Evolutionary conservation across 2,329 filamentous ascomycete species (phyloP).

Genomic region (Xylariomycetidae sp.): DNA sequence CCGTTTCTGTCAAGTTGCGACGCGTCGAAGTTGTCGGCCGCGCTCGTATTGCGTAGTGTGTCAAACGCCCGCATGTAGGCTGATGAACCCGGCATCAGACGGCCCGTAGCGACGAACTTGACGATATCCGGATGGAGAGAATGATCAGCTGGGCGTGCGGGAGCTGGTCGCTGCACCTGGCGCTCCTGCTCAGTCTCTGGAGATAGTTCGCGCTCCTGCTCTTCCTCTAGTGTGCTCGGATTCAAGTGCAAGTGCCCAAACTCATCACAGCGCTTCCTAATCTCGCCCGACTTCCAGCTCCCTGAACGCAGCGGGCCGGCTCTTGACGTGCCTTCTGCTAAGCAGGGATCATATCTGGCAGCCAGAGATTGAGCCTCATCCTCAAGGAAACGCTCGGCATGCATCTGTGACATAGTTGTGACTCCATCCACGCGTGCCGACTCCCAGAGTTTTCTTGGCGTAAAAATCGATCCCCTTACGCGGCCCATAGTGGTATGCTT

Average conservation of each 20-base stretch:
- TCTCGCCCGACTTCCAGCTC: neutral
- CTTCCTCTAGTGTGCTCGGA: slow-evolving; percentile 47
- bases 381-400: slow-evolving; percentile 46
- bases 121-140: slow-evolving; percentile 4
- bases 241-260: slow-evolving; percentile 25
- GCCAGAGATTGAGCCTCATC: slow-evolving; percentile 48
- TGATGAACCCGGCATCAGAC: neutral
- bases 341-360: slow-evolving; percentile 42
- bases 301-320: neutral
- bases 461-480: slow-evolving; percentile 51
- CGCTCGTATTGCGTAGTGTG: slow-evolving; percentile 2
- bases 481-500: slow-evolving; percentile 54
- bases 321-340: neutral
- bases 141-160: slow-evolving; percentile 4
- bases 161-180: slow-evolving; percentile 5
- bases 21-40: neutral
- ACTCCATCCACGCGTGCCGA: neutral
- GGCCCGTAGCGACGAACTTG: slow-evolving; percentile 3
- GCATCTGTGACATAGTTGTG: slow-evolving; percentile 11
- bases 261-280: slow-evolving; percentile 30
- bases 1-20: slow-evolving; percentile 1
- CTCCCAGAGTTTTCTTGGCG: slow-evolving; percentile 33
- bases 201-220: slow-evolving; percentile 64
- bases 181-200: slow-evolving; percentile 59
- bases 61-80: slow-evolving; percentile 9